Evolutionary conservation across 257 asterid genomes (phyloP), one percentile per base, ranked within the genome.

Genomic region (Nicotiana noctiflora): DNA sequence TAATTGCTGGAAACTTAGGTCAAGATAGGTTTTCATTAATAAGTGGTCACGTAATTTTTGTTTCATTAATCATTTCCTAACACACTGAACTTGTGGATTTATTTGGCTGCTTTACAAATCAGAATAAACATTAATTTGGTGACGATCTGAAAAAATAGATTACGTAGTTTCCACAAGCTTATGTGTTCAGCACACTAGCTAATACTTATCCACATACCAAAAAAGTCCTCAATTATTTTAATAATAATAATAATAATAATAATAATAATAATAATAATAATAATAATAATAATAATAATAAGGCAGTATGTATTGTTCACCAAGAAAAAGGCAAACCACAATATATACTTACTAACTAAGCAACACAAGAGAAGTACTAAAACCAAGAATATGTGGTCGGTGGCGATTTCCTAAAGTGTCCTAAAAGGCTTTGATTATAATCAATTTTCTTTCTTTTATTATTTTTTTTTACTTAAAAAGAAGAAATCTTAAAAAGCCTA

Each of bases 261-360:
- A 67, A 12, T 2, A 46, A n/a, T n/a, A n/a, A n/a, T n/a, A n/a
- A n/a, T n/a, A n/a, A n/a, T n/a, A n/a, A n/a, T n/a, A n/a, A n/a
- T n/a, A n/a, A n/a, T n/a, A n/a, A n/a, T n/a, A n/a, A n/a, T n/a
- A n/a, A n/a, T 72, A 27, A 27, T 27, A 27, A 27, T 27, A 27
- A 72, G 78, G 49, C 15, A 19, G 29, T 19, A 5, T 8, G 37
- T 44, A 70, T 70, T 70, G 37, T 70, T 70, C 77, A 70, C 77
- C 78, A 46, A 72, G 60, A 72, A 72, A 72, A 72, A 72, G 40
- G 51, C 40, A 72, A 29, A 23, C 60, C 78, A 23, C 78, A 46
- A 46, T 46, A 49, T 72, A 72, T 23, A 46, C 77, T 70, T 70
- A 21, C 62, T 9, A 62, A 75, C 76, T 85, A 82, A 85, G 87